These are phyloP conservation scores for Aschersonia sp. DNA, from an alignment of 2,329 filamentous ascomycete genomes.

Conservation along the genomic window DNA sequence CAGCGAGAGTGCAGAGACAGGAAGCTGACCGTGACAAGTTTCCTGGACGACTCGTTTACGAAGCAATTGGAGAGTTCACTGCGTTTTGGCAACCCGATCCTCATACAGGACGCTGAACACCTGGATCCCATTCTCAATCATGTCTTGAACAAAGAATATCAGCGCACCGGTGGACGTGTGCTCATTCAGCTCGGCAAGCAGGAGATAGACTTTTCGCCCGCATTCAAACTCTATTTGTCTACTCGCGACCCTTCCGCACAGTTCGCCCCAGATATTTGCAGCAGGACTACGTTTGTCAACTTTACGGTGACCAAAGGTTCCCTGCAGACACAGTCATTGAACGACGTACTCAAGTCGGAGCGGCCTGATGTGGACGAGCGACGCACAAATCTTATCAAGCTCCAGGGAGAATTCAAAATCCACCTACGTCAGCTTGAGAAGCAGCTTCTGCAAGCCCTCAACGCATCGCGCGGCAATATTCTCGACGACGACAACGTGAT, in stretches of 20 bases:
- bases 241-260: constrained; percentile 91
- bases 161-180: constrained; percentile 93
- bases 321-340: constrained; percentile 92
- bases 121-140: constrained; percentile 95
- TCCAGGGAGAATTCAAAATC: constrained; percentile 98
- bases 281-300: constrained; percentile 96
- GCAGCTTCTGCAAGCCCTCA: constrained; percentile 81
- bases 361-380: constrained; percentile 93
- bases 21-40: constrained; percentile 90
- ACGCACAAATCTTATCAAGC: constrained; percentile 92
- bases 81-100: constrained; percentile 93
- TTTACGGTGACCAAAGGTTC: constrained; percentile 99
- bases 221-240: constrained; percentile 89
- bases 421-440: constrained; percentile 93
- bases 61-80: constrained; percentile 96
- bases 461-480: constrained; percentile 95
- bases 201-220: constrained; percentile 96
- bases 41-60: constrained; percentile 93
- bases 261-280: constrained; percentile 94
- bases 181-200: constrained; percentile 97
- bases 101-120: constrained; percentile 97
- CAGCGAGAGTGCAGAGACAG: constrained; percentile 90
- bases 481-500: constrained; percentile 97
- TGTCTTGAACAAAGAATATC: constrained; percentile 98
- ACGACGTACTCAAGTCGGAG: constrained; percentile 94